A percentile compares a stretch with the other conserved stretches of the same genome.
Conservation (phyloP, 345 rosid genomes). For the Gossypium rotundifolium region DNA sequence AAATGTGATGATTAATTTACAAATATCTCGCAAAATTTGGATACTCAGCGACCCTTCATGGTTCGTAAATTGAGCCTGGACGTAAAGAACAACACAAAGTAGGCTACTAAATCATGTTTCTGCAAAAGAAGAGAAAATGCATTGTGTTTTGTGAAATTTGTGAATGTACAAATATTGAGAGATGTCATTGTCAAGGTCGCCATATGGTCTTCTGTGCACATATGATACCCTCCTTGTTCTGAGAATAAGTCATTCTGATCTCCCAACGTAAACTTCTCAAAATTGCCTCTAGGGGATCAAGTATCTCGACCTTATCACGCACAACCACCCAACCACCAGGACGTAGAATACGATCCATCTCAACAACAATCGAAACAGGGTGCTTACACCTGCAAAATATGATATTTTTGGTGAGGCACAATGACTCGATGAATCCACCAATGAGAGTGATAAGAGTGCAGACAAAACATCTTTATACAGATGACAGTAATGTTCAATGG, state of each 20-base stretch:
- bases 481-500: background rate
- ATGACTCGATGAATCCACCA: background rate
- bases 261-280: conserved; percentile 86
- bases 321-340: conserved; percentile 91
- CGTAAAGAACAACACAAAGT: background rate
- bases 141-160: background rate
- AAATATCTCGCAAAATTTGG: conserved; percentile 6
- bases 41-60: background rate
- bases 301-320: conserved; percentile 77
- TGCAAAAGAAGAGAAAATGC: background rate
- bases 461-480: background rate
- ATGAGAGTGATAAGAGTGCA: background rate
- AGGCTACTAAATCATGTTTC: too few relatives aligned
- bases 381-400: conserved; percentile 61
- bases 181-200: conserved; percentile 51
- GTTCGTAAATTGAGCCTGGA: background rate
- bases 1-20: background rate
- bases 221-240: conserved; percentile 73
- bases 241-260: conserved; percentile 76
- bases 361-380: conserved; percentile 72
- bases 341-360: conserved; percentile 76
- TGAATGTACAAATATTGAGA: background rate
- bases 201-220: conserved; percentile 80
- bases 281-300: conserved; percentile 64
- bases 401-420: background rate